phyloP scores from a whole-genome alignment of 2,329 filamentous ascomycete species.

The Verticillium klebahnii region DNA sequence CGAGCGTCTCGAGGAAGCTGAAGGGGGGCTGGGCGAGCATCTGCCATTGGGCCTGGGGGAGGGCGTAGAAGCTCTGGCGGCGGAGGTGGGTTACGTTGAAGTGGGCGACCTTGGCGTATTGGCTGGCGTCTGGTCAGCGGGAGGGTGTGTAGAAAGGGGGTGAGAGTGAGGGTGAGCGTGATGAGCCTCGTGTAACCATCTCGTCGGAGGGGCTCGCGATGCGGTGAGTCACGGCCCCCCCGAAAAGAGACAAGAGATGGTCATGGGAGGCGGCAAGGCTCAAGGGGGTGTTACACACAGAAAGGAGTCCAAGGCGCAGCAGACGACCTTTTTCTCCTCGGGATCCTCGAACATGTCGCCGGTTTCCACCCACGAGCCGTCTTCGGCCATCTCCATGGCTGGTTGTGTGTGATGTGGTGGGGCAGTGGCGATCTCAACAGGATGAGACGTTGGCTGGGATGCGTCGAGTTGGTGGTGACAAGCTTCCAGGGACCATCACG shows the following conservation, averaged over 20 bases:
- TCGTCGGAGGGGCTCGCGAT: background rate
- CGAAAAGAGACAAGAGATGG: background rate
- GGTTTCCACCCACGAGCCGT: slow-evolving; percentile 53
- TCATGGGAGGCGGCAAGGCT: background rate
- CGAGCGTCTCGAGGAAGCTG: slow-evolving; percentile 73
- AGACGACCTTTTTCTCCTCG: slow-evolving; percentile 76
- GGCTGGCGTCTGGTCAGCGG: slow-evolving; percentile 77
- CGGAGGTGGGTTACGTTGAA: slow-evolving; percentile 88
- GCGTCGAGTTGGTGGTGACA: background rate
- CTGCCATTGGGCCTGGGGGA: slow-evolving; percentile 79
- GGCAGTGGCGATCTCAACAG: background rate
- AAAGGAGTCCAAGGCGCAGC: slow-evolving; percentile 83
- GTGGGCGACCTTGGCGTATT: slow-evolving; percentile 81
- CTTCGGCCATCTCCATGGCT: slow-evolving; percentile 22
- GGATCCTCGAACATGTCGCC: slow-evolving; percentile 66
- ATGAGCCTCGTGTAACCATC: background rate
- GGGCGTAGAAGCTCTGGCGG: slow-evolving; percentile 86
- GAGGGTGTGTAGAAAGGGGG: slow-evolving; percentile 5
- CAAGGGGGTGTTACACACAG: slow-evolving; percentile 52
- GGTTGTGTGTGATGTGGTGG: background rate
- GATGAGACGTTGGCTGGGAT: background rate
- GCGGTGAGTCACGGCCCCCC: background rate
- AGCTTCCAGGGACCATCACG: background rate
- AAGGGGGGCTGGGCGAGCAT: slow-evolving; percentile 79
- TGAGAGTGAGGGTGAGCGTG: slow-evolving; percentile 10